Evolutionary conservation across 805 yeast genomes (phyloP), one percentile per base, ranked within the genome.

Genomic region (Pichia rugopelliculosa): DNA sequence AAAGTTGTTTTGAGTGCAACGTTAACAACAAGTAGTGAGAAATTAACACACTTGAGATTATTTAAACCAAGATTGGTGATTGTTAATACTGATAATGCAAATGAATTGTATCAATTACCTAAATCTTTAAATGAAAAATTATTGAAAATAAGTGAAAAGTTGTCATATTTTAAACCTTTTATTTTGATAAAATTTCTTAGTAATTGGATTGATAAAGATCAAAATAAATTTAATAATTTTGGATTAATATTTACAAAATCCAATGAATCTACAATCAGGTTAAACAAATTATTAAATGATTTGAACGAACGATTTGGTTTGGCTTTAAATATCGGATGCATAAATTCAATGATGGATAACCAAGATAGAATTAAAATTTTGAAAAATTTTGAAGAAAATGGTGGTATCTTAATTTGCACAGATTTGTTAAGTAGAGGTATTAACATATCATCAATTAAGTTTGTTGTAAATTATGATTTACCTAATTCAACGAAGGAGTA

Each of bases 371-470:
- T 71, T 42, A 75, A 76, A 54, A 68, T 82, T 1, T 69, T 93
- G 46, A 72, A 76, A 37, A 72, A 73, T 7, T 90, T 93, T 59
- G 70, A 77, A 13, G 57, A 61, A 2, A 39, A 54, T 13, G 80
- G 80, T 17, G 70, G 74, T 1, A 67, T 79, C 42, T 70, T 77
- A 62, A 82, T 76, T 50, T 89, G 87, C 23, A 93, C 99, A 0
- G 99, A 93, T 67, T 72, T 93, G 56, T 84, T 93, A 64, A 86
- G 97, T n/a, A 81, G 99, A 67, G 99, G 99, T 69, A 77, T 93
- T 43, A 96, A 91, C 66, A 74, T 93, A 40, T 67, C 74, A 15
- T 73, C 79, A 4, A 77, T 93, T 42, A 73, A 78, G 39, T 77
- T 79, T 52, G 96, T 93, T 12, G 69, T 93, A 44, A 93, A 93